Conservation (phyloP, 2,329 filamentous ascomycete species). For the Fusarium sp. region DNA sequence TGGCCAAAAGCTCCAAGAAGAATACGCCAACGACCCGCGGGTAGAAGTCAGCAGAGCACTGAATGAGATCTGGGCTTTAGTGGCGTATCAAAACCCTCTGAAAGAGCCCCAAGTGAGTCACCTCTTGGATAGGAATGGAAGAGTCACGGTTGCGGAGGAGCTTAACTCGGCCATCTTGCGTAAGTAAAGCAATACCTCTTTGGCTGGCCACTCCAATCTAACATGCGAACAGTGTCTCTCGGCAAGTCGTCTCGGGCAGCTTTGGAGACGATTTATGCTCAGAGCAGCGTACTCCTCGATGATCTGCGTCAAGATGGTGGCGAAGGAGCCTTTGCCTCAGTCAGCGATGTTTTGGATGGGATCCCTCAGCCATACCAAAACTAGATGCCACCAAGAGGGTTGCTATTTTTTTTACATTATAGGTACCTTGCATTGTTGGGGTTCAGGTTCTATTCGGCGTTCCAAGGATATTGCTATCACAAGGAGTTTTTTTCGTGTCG, state of each 20-base stretch:
- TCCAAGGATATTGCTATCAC: conserved; percentile 27
- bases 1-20: conserved; percentile 79
- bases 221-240: conserved; percentile 73
- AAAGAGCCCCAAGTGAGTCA: conserved; percentile 79
- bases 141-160: conserved; percentile 87
- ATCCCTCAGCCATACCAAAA: conserved; percentile 56
- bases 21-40: conserved; percentile 79
- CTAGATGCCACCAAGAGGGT: conserved; percentile 36
- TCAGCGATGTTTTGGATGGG: conserved; percentile 62
- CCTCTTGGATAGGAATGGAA: conserved; percentile 79
- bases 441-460: conserved; percentile 42
- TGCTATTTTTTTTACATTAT: conserved; percentile 16
- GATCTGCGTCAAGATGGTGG: conserved; percentile 84
- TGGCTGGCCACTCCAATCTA: conserved; percentile 21
- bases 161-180: conserved; percentile 92
- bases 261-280: conserved; percentile 85
- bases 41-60: conserved; percentile 79
- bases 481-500: conserved; percentile 26
- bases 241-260: conserved; percentile 90
- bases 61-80: conserved; percentile 85
- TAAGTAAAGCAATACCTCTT: conserved; percentile 58
- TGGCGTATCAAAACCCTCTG: conserved; percentile 86
- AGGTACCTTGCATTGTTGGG: conserved; percentile 32
- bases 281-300: conserved; percentile 87
- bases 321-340: conserved; percentile 81